A percentile compares a stretch with the other conserved stretches of the same genome.
These are phyloP conservation scores for Murraya paniculata DNA, from an alignment of 345 rosid genomes.

Conservation along the genomic window DNA sequence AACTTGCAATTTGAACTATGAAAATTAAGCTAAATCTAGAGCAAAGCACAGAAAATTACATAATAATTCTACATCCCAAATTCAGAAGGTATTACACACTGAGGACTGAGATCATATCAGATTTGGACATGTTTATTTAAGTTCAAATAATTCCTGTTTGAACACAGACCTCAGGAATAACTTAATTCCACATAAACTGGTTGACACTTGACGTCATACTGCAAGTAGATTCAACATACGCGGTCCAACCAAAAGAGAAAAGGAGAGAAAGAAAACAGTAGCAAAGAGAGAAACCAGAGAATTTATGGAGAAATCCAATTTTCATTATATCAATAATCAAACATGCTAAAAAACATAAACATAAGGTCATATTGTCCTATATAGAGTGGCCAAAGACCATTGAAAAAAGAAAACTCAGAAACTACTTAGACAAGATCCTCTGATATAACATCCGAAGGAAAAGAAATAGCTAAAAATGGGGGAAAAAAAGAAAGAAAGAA, in stretches of 20 bases:
- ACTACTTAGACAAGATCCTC: not conserved
- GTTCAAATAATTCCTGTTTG: not conserved
- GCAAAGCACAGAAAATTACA: not conserved
- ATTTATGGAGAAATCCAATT: not conserved
- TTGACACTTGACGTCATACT: not conserved
- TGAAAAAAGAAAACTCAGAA: not conserved
- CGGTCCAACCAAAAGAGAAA: not conserved
- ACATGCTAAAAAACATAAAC: not conserved
- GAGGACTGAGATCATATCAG: not conserved
- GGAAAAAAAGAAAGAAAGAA: no score
- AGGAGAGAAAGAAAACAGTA: not conserved
- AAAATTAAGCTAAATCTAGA: not conserved
- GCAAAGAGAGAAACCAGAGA: not conserved
- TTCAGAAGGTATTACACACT: not conserved
- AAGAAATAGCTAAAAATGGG: not conserved
- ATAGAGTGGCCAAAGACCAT: not conserved
- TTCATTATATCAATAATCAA: not conserved
- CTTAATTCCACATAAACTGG: not conserved
- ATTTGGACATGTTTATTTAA: not conserved
- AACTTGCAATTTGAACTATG: not conserved
- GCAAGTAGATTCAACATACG: not conserved
- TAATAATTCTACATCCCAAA: not conserved
- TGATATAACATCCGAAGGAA: not conserved
- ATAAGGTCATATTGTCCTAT: not conserved
- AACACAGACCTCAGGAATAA: not conserved